Base-by-base conservation (phyloP, 495 filamentous ascomycete genomes). In the Chaetomium fimeti region DNA sequence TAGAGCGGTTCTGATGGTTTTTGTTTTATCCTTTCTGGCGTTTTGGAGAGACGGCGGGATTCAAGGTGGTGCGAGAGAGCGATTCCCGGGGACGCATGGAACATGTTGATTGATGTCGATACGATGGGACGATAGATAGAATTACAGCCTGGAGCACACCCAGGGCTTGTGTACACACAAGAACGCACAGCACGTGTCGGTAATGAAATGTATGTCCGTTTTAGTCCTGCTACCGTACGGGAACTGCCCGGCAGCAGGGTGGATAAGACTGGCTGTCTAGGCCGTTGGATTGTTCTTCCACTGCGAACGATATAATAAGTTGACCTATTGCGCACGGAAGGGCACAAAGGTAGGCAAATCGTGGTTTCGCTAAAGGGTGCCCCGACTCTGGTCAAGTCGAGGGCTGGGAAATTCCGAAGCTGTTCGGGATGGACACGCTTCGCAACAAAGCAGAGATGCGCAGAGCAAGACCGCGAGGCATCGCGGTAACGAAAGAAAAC, bases 231-330 rank as follows among this genome's bases (percentile, higher is more conserved):
- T 79, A 75, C 74, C 78, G 77, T 78, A 84, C 78, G 71, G 27
- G 53, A 36, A 15, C 76, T 71, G 74, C 77, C 52, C 66, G 76
- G 75, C 78, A 81, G 76, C 82, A 79, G 83, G 83, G 83, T 85
- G 83, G 83, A 85, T 79, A 68, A 78, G 82, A 83, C 83, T 69
- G 81, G 83, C 77, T 85, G 83, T 85, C 83, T 83, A 83, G 81
- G 77, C 83, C 81, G 68, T 80, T 75, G 73, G 75, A 63, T 84
- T 75, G 64, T 74, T 85, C 78, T 84, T 76, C 82, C 83, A 84
- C 79, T 64, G 40, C 77, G 80, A 84, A 85, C 82, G 81, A 84
- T 83, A 71, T 72, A 79, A 74, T 65, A 79, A 79, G 76, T 77
- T 79, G 76, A 82, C 82, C 77, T 75, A 70, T 75, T 78, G 76